phyloP scores from a whole-genome alignment of 345 rosid genomes.

The Raphanus raphanistrum region DNA sequence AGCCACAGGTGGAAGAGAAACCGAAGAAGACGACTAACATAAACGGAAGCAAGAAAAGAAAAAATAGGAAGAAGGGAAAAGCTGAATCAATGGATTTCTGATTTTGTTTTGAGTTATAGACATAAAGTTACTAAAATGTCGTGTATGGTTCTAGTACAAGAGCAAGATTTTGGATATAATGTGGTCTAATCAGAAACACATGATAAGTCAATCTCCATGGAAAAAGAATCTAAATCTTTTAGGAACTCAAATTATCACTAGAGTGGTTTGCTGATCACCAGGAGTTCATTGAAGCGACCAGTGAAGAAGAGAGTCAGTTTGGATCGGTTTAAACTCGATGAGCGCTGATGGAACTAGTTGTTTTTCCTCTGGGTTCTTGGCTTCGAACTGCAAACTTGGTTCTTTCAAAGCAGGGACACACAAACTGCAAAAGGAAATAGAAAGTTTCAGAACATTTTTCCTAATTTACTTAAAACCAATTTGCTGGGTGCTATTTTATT shows the following conservation, averaged over 20 bases:
- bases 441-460: background rate
- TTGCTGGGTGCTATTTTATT: too few species aligned
- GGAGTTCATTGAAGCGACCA: conserved; percentile 72
- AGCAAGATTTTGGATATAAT: conserved; percentile 6
- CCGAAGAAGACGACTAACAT: conserved; percentile 51
- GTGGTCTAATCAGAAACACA: conserved; percentile 12
- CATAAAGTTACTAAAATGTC: background rate
- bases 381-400: conserved; percentile 72
- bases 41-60: conserved; percentile 57
- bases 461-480: background rate
- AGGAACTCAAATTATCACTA: conserved; percentile 13
- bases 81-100: conserved; percentile 51
- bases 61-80: conserved; percentile 42
- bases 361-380: conserved; percentile 63
- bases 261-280: conserved; percentile 59
- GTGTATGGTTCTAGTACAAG: background rate
- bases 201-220: background rate
- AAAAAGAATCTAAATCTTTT: background rate
- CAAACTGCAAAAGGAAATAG: conserved; percentile 52
- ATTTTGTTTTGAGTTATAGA: conserved; percentile 1
- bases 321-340: conserved; percentile 69
- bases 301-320: conserved; percentile 68
- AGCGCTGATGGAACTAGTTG: conserved; percentile 91
- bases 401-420: conserved; percentile 73
- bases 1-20: conserved; percentile 57